Evolutionary conservation across 352 stramenopile species (phyloP), one percentile per base, ranked within the genome.

Genomic region (Globisporangium canariense): DNA sequence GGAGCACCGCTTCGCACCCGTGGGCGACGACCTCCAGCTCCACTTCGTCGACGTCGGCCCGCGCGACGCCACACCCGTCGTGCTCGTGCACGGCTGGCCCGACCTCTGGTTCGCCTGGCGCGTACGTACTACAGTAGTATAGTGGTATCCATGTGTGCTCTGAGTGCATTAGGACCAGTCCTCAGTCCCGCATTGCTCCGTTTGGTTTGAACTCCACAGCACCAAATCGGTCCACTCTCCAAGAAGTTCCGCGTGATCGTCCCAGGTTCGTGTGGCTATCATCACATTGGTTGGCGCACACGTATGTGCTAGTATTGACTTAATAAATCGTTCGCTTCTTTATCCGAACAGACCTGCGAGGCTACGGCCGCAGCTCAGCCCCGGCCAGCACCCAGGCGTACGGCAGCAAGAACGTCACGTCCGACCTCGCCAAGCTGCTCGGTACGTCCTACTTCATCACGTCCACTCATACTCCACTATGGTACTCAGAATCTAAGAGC

Each of bases 81-180:
- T 90, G 60, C 76, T 90, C 54, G 38, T 87, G 54, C 81, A 90
- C 25, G 81, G 78, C n/a, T 90, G 76, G 68, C 81, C 78, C 14
- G 81, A 90, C 25, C 58, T 89, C 4, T 83, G 77, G 73, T 87
- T 85, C 45, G 79, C 68, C 32, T 88, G 81, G 78, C 70, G 77
- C 47, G 78, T 83, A 72, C 11, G 76, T 28, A 28, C 25, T 28
- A 28, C 25, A 28, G 25, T 28, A 28, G 25, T 28, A 28, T 28
- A 28, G 64, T 34, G 20, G 4, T 6, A 11, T 43, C 28, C 8
- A 8, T 36, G 13, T 25, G 32, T 6, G 25, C 6, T 25, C 36
- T 16, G 13, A 22, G 18, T 13, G 4, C 18, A 22, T 16, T 20
- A 20, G 2, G 4, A 14, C 9, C 0, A 10, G 43, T 49, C 1